A percentile compares a stretch with the other conserved stretches of the same genome.
phyloP scores from a whole-genome alignment of 345 rosid species.

The Geranium rotundifolium region DNA sequence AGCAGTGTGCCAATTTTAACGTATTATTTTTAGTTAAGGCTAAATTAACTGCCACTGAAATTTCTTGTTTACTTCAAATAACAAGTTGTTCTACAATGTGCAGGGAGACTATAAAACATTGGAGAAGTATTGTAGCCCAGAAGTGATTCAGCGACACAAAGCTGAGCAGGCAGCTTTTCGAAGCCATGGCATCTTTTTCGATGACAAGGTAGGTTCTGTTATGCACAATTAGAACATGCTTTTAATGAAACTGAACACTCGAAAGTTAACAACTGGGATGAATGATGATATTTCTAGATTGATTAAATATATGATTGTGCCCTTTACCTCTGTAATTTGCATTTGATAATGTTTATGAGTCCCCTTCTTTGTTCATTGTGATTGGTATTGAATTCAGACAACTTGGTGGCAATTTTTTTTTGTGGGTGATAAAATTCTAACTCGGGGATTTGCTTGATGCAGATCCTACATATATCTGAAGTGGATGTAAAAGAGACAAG shows the following conservation, averaged over 20 bases:
- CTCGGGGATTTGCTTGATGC: constrained; percentile 6
- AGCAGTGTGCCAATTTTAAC: background rate
- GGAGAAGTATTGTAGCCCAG: constrained; percentile 76
- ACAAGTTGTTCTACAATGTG: constrained; percentile 4
- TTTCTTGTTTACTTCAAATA: background rate
- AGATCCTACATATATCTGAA: constrained; percentile 86
- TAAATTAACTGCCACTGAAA: no score
- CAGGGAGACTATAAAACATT: constrained; percentile 67
- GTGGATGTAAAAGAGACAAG: constrained; percentile 78
- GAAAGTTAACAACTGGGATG: background rate
- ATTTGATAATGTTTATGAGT: background rate
- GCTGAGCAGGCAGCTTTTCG: constrained; percentile 62
- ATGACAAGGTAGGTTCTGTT: constrained; percentile 50
- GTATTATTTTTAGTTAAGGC: no score
- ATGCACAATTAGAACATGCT: background rate
- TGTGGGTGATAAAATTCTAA: background rate
- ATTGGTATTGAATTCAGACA: background rate
- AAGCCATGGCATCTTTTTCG: constrained; percentile 64
- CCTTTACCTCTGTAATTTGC: no score
- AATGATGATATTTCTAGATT: background rate
- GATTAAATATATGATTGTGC: no score
- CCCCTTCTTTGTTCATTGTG: background rate
- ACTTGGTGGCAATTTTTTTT: no score
- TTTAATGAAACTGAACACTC: background rate
- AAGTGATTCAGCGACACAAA: constrained; percentile 62